Base-by-base conservation (phyloP, 306 rosid species). In the Vachellia pachyceras region DNA sequence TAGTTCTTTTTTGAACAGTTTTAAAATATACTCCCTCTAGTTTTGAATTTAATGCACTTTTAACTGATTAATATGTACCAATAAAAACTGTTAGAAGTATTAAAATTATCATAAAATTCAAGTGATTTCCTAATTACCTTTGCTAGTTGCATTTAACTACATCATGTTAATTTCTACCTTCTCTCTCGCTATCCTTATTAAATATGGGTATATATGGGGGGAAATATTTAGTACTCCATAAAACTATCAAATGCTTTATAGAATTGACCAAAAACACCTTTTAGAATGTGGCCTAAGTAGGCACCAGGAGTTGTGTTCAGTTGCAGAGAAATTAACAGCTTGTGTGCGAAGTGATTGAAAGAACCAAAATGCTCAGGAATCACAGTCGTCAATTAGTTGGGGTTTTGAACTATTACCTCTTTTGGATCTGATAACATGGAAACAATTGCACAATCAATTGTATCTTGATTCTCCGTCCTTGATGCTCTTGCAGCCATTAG, bases 401-500 rank as follows among this genome's bases (percentile, higher is more conserved):
- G 39, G 77, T 74, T 73, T 54, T 63, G 80, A 82, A 67, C 33
- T 36, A 60, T 40, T 85, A 92, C 92, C 97, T 92, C 92, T 63
- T 87, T 87, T 50, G 97, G 97, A 78, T 90, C 94, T 50, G 86
- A 86, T 84, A 92, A 89, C 94, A 90, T 89, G 25, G 93, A 82
- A 81, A 92, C 92, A 40, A 92, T 90, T 46, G 93, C 93, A 37
- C 87, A 5, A 78, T 92, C 97, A 80, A 92, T 92, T 33, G 97
- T 94, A 74, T 90, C 97, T 64, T 90, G 97, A 76, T 89, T 90
- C 81, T 92, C 97, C 54, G 83, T 68, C 84, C 97, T 90, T 40
- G 94, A 92, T 64, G 94, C 94, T 83, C 97, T 90, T 68, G 93
- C 94, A 69, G 97, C 94, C 94, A 92, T 87, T 41, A 90, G 91